Conservation (phyloP, 2,329 filamentous ascomycete genomes). For the Thielaviopsis punctulata region DNA sequence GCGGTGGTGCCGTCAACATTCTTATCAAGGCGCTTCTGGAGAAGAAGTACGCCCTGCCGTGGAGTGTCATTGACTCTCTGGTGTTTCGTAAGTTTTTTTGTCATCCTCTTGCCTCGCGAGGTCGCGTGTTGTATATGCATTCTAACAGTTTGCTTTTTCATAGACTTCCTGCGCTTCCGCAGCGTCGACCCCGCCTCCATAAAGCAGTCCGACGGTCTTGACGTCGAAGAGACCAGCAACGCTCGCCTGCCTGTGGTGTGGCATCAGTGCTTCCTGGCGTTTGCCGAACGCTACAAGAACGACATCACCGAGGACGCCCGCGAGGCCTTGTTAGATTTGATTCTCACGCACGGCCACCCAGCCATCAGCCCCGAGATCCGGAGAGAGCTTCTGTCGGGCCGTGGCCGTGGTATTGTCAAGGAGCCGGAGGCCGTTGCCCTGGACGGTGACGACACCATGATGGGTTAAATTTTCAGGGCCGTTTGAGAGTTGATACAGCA, state of each 20-base stretch:
- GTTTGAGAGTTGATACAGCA: background rate
- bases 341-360: constrained; percentile 70
- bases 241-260: constrained; percentile 76
- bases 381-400: constrained; percentile 71
- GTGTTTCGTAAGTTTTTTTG: constrained; percentile 42
- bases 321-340: constrained; percentile 74
- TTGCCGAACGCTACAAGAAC: constrained; percentile 86
- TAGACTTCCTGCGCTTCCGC: constrained; percentile 78
- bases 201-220: constrained; percentile 28
- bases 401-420: constrained; percentile 57
- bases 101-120: background rate
- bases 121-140: background rate
- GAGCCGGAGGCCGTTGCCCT: constrained; percentile 28
- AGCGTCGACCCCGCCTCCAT: constrained; percentile 44
- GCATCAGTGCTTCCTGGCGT: constrained; percentile 85
- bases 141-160: background rate
- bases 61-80: constrained; percentile 81
- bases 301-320: constrained; percentile 92
- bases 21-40: constrained; percentile 87
- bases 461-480: constrained; percentile 20
- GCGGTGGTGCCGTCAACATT: constrained; percentile 81
- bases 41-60: constrained; percentile 93
- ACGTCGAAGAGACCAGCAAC: constrained; percentile 36
- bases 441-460: constrained; percentile 85
- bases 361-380: constrained; percentile 83